phyloP scores from a whole-genome alignment of 176 grass and related monocot genomes.

The Alopecurus myosuroides region DNA sequence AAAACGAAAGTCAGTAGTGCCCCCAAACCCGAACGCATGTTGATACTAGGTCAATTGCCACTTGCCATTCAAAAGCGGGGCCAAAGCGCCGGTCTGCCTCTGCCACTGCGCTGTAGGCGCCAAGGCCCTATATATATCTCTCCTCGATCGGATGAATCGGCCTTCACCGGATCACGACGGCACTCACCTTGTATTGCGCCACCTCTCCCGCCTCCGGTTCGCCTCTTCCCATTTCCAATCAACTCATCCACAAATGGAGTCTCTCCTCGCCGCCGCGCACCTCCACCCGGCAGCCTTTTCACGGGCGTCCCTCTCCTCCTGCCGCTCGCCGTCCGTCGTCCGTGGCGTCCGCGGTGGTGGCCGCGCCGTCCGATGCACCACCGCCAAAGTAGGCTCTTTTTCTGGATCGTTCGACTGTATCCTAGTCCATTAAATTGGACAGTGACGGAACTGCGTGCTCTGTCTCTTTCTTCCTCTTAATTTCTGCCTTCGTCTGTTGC shows the following conservation, averaged over 20 bases:
- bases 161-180: not conserved
- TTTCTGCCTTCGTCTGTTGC: too few species aligned
- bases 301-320: not conserved
- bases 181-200: not conserved
- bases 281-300: not conserved
- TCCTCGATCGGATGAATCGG: not conserved
- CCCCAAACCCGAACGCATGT: not conserved
- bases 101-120: not conserved
- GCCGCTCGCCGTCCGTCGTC: not conserved
- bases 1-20: not conserved
- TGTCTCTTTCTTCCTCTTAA: not conserved
- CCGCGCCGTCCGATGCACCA: conserved; percentile 3
- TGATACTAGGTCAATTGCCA: not conserved
- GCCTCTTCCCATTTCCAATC: not conserved
- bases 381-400: not conserved
- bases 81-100: not conserved
- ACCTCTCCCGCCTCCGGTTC: not conserved
- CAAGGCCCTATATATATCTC: not conserved
- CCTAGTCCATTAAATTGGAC: not conserved
- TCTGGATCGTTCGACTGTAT: not conserved
- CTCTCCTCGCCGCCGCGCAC: not conserved
- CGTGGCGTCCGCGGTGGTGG: not conserved
- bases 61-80: not conserved
- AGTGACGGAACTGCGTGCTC: not conserved
- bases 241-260: conserved; percentile 5